Evolutionary conservation across 495 filamentous ascomycete species (phyloP), one percentile per base, ranked within the genome.

Genomic region (Neurospora sp.): DNA sequence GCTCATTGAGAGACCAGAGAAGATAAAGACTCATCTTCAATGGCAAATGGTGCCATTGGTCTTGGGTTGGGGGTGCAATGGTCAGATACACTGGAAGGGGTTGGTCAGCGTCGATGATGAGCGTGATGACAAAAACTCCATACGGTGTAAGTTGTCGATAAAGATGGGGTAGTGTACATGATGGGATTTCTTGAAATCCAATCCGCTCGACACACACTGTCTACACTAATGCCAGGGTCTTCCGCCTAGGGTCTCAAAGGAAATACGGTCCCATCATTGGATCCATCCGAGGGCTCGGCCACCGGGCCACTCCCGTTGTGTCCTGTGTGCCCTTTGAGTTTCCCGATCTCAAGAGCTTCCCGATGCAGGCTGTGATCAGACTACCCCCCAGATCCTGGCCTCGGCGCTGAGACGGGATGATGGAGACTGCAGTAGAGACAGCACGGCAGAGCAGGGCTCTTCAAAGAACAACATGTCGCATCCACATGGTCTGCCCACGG

Each of bases 301-400:
- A 66, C 53, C 35, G 27, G 46, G 40, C 22, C 72, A 66, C 53
- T 66, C 53, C 53, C 53, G 53, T 35, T 66, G 53, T 66, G 53
- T 48, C n/a, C 44, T 48, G 44, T 48, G 44, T 48, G 71, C 69
- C 74, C 74, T 75, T 71, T 71, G 72, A 73, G 74, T 53, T 73
- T 46, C 40, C 73, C 75, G 75, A 76, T 76, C 71, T 72, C 46
- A 68, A 73, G 46, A 42, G 53, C 40, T 44, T 35, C 53, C 40
- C 68, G 35, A 70, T 73, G 68, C 68, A 69, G 72, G 70, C 68
- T 35, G 69, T 71, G 75, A 76, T 76, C 75, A 74, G 20, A 35
- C 72, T 53, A 59, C 8, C 53, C 69, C 39, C 40, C 73, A 70
- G 42, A 48, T 69, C 72, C 53, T 66, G 53, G 53, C 53, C 22